phyloP scores from a whole-genome alignment of 768 basidiomycete genomes.

The Pleurotus salmoneostramineus region DNA sequence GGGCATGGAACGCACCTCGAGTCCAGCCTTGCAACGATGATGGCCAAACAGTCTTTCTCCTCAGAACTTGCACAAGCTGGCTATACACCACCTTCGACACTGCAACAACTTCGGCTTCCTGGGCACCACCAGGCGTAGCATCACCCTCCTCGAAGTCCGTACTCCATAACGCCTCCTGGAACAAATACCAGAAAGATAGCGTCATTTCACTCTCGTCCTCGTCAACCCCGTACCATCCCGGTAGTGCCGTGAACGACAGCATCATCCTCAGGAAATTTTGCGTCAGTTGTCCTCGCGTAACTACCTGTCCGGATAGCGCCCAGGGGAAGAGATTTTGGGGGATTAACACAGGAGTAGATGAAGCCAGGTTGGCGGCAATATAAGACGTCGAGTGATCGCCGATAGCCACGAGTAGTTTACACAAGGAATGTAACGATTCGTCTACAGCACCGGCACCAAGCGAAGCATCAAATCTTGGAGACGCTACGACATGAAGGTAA shows the following conservation, averaged over 20 bases:
- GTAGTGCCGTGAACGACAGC: slow-evolving; percentile 66
- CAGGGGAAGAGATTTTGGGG: slow-evolving; percentile 8
- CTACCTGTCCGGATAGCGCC: slow-evolving; percentile 16
- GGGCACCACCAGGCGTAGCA: slow-evolving; percentile 23
- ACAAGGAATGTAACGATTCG: slow-evolving; percentile 65
- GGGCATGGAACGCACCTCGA: slow-evolving; percentile 48
- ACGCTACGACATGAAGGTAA: slow-evolving; percentile 64
- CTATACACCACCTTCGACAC: slow-evolving; percentile 75
- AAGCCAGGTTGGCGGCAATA: slow-evolving; percentile 65
- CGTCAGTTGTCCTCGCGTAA: slow-evolving; percentile 45
- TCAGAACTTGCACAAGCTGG: slow-evolving; percentile 68
- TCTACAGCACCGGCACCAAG: slow-evolving; percentile 39
- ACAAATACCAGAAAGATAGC: slow-evolving; percentile 84
- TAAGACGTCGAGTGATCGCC: slow-evolving; percentile 86
- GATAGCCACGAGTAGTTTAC: slow-evolving; percentile 76
- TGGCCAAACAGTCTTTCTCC: slow-evolving; percentile 78
- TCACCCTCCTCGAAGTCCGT: slow-evolving; percentile 40
- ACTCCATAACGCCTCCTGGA: slow-evolving; percentile 85
- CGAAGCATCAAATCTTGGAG: slow-evolving; percentile 34
- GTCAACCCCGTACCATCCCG: slow-evolving; percentile 76
- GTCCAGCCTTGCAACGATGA: slow-evolving; percentile 50
- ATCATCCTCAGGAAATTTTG: slow-evolving; percentile 72
- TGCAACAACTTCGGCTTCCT: slow-evolving; percentile 27
- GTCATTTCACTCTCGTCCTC: slow-evolving; percentile 89
- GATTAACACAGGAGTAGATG: slow-evolving; percentile 30